Percentiles rank a stretch among this genome's conserved stretches.
Conservation (phyloP, 805 yeast genomes). For the Kodamaea hsintzibuensis region DNA sequence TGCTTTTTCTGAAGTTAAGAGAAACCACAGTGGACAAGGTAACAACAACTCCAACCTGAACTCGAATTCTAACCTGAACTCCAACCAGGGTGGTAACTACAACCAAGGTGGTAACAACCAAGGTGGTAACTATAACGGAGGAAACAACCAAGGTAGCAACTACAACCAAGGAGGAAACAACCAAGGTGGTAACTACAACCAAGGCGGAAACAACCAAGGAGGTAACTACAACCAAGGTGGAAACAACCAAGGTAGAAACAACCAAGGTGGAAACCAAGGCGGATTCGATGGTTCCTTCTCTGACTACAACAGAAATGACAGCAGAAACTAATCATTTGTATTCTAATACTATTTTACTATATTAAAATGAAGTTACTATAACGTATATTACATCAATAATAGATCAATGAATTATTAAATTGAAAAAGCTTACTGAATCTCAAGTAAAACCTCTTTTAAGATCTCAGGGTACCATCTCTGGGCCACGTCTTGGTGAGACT, state of each 20-base stretch:
- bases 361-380: not conserved
- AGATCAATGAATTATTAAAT: not conserved
- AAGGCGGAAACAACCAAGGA: constrained; percentile 1
- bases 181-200: not conserved
- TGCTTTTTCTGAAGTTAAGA: constrained; percentile 31
- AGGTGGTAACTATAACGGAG: constrained; percentile 5
- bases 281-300: constrained; percentile 6
- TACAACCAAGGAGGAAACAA: constrained; percentile 5
- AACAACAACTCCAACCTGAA: constrained; percentile 4
- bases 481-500: constrained; percentile 47
- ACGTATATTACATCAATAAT: no score
- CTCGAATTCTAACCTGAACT: not conserved
- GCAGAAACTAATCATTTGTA: not conserved
- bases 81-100: not conserved
- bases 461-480: constrained; percentile 44
- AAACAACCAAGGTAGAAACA: not conserved
- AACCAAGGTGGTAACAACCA: not conserved
- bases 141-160: constrained; percentile 12
- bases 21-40: constrained; percentile 19
- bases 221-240: constrained; percentile 3
- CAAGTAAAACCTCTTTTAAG: constrained; percentile 30
- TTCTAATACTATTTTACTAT: not conserved
- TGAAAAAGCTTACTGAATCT: constrained; percentile 6
- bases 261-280: not conserved
- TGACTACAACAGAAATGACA: constrained; percentile 5